Base-by-base conservation (phyloP, 192 early-diverging fungal species). In the Blastocladiella britannica region DNA sequence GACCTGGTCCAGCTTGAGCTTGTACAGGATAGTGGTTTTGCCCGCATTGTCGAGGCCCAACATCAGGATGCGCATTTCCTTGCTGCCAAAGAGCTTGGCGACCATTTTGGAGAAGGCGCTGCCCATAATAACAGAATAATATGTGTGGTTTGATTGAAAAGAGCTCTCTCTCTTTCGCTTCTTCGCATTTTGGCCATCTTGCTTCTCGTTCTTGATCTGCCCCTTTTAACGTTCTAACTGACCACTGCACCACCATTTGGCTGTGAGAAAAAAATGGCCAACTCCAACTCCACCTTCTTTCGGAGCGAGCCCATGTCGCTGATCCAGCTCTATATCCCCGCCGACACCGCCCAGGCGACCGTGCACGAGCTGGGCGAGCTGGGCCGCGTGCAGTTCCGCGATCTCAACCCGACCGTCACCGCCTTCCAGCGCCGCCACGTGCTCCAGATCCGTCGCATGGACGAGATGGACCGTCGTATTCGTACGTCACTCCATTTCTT, bases 341-440 rank as follows among this genome's bases (percentile, higher is more conserved):
- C 81, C 29, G 94, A 97, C 74, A 86, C 91, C 30, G 86, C 87
- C 8, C 88, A 88, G 63, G 84, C 82, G 20, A 92, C 88, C 9
- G 86, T 93, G 23, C 68, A 91, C 25, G 89, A 93, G 72, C 72
- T 98, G 31, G 95, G 95, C 25, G 95, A 98, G 64, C 69, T 93
- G 29, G 95, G 95, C 1, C 75, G 84, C 57, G 72, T 98, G 29
- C 83, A 98, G 66, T 95, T 98, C 72, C 79, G 87, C 65, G 95
- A 98, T 67, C 86, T 92, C 55, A 98, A 98, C 70, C 73, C 82
- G 25, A 82, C 89, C 28, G 86, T 89, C 25, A 96, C 90, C 66
- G 91, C 91, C 9, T 98, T 98, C 64, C 93, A 98, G 70, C 82
- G 93, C 22, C 81, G 89, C 23, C 96, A 90, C 69, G 95, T 96